Evolutionary conservation across 768 basidiomycete species (phyloP).

Genomic region (Pisolithus tinctorius): DNA sequence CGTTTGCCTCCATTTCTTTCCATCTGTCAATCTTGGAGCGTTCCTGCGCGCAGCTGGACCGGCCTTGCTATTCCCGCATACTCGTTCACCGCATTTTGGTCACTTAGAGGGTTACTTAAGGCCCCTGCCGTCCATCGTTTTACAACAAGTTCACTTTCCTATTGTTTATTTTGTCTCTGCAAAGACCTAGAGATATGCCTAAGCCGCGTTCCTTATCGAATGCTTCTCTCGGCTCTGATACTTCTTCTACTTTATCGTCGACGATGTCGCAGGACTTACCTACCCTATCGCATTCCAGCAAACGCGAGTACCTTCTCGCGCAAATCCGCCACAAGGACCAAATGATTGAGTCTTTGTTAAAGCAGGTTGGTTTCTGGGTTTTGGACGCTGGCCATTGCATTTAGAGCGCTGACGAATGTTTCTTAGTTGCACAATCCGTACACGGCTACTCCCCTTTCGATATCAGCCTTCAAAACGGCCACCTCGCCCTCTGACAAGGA

Average conservation of each 20-base stretch:
- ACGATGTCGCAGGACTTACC: constrained; percentile 18
- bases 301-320: constrained; percentile 79
- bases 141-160: background rate
- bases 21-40: constrained; percentile 7
- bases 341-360: constrained; percentile 78
- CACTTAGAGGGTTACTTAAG: constrained; percentile 17
- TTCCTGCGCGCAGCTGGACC: constrained; percentile 11
- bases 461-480: constrained; percentile 72
- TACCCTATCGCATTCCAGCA: constrained; percentile 41
- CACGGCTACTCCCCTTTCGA: constrained; percentile 69
- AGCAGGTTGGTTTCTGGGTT: constrained; percentile 46
- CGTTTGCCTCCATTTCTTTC: background rate
- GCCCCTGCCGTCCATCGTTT: background rate
- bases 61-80: constrained; percentile 2
- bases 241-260: constrained; percentile 30
- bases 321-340: constrained; percentile 85
- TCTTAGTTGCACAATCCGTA: constrained; percentile 65
- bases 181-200: background rate
- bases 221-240: constrained; percentile 14
- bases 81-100: background rate
- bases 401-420: background rate
- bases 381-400: background rate
- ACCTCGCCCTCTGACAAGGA: constrained; percentile 69
- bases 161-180: background rate
- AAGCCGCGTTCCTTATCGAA: constrained; percentile 15